phyloP scores from a whole-genome alignment of 225 moss, liverwort and hornwort species.

The Polytrichum formosum region DNA sequence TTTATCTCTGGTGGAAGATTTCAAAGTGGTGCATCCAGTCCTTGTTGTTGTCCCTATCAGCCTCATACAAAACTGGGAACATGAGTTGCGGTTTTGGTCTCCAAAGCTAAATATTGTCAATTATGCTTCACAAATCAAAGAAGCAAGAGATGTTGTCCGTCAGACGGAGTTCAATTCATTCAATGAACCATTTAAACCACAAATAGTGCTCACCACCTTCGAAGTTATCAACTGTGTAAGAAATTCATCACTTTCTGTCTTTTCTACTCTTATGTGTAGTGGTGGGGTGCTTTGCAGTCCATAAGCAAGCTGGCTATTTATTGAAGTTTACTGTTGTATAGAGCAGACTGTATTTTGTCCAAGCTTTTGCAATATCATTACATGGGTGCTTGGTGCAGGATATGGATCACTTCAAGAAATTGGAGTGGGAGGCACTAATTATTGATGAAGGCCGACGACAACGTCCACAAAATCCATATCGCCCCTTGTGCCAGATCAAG shows the following conservation, averaged over 20 bases:
- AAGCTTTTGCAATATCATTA: slow-evolving; percentile 5
- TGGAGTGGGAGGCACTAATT: slow-evolving; percentile 79
- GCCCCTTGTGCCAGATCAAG: slow-evolving; percentile 53
- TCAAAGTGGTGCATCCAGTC: slow-evolving; percentile 59
- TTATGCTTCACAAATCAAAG: slow-evolving; percentile 60
- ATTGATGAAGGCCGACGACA: slow-evolving; percentile 76
- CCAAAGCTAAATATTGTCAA: slow-evolving; percentile 72
- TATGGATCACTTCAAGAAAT: slow-evolving; percentile 55
- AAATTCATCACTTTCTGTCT: neutral
- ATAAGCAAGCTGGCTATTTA: neutral
- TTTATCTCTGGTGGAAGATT: slow-evolving; percentile 76
- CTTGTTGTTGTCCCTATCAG: slow-evolving; percentile 69
- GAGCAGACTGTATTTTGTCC: neutral
- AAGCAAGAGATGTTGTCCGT: slow-evolving; percentile 67
- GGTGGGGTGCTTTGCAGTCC: neutral
- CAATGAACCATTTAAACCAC: slow-evolving; percentile 49
- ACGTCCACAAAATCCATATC: slow-evolving; percentile 61
- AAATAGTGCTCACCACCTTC: slow-evolving; percentile 84
- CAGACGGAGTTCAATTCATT: slow-evolving; percentile 59
- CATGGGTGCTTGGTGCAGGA: slow-evolving; percentile 46
- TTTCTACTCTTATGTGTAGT: neutral
- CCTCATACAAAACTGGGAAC: slow-evolving; percentile 73
- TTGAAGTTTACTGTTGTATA: no score
- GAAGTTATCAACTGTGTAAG: slow-evolving; percentile 76
- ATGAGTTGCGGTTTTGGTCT: slow-evolving; percentile 63